Evolutionary conservation across 805 yeast genomes (phyloP).

Genomic region (Schizosaccharomyces osmophilus): DNA sequence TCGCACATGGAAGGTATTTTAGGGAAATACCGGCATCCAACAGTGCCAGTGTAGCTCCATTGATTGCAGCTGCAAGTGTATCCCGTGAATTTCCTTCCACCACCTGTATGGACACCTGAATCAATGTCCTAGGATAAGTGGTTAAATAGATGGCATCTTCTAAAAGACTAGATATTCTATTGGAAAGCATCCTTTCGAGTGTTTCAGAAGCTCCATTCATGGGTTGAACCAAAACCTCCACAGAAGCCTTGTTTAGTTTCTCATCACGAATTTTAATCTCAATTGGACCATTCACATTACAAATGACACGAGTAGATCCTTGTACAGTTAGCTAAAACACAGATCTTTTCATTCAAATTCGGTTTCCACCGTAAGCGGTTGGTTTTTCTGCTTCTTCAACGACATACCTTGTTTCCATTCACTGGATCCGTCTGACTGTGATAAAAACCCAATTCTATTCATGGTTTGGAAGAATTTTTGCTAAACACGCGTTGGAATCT

Average conservation of each 20-base stretch:
- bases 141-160: slow-evolving; percentile 34
- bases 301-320: slow-evolving; percentile 20
- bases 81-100: slow-evolving; percentile 15
- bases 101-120: slow-evolving; percentile 45
- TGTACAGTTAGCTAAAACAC: neutral
- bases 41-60: slow-evolving; percentile 49
- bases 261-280: slow-evolving; percentile 70
- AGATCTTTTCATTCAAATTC: neutral
- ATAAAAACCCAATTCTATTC: neutral
- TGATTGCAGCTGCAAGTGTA: slow-evolving; percentile 32
- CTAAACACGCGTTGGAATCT: too few relatives aligned
- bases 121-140: slow-evolving; percentile 54
- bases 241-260: slow-evolving; percentile 46
- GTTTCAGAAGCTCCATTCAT: slow-evolving; percentile 48
- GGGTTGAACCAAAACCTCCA: slow-evolving; percentile 63
- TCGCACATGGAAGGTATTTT: neutral
- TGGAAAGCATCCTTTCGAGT: slow-evolving; percentile 55
- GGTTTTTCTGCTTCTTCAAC: neutral
- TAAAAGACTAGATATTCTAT: slow-evolving; percentile 33
- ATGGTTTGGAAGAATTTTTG: slow-evolving; percentile 10
- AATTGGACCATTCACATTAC: slow-evolving; percentile 75
- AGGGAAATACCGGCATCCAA: slow-evolving; percentile 60
- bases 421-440: slow-evolving; percentile 1
- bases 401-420: slow-evolving; percentile 1
- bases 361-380: too few relatives aligned